Conservation (phyloP, 2,329 filamentous ascomycete genomes). For the Aspergillus tamarii region DNA sequence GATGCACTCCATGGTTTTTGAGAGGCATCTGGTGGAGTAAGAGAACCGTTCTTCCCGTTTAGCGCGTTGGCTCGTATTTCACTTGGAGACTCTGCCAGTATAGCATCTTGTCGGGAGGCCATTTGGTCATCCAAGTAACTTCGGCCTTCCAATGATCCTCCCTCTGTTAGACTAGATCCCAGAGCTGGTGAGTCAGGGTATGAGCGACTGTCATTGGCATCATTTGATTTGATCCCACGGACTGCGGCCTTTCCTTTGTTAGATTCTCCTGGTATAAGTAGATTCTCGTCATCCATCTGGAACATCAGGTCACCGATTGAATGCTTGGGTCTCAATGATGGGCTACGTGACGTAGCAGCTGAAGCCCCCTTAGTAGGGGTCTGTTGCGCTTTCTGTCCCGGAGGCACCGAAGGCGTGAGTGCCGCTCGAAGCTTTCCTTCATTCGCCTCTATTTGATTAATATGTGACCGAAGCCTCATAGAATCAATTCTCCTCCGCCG, state of each 20-base stretch:
- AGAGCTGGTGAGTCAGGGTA: constrained; percentile 30
- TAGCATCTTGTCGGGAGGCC: constrained; percentile 25
- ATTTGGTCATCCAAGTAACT: constrained; percentile 35
- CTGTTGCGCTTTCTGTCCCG: constrained; percentile 46
- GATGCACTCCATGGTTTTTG: constrained; percentile 57
- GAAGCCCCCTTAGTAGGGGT: constrained; percentile 43
- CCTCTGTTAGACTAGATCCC: constrained; percentile 30
- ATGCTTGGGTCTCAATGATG: constrained; percentile 67
- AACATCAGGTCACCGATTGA: constrained; percentile 83
- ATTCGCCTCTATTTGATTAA: constrained; percentile 67
- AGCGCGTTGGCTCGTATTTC: constrained; percentile 23
- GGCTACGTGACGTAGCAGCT: constrained; percentile 61
- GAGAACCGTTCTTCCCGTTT: constrained; percentile 29
- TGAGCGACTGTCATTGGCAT: constrained; percentile 22
- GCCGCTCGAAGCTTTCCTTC: constrained; percentile 65
- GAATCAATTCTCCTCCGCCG: constrained; percentile 71
- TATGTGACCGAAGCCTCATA: constrained; percentile 68
- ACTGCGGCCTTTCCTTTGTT: constrained; percentile 35
- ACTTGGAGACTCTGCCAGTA: constrained; percentile 30
- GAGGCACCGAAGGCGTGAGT: constrained; percentile 54
- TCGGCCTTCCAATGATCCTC: constrained; percentile 29
- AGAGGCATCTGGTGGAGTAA: constrained; percentile 31
- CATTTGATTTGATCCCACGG: constrained; percentile 23
- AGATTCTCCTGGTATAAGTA: constrained; percentile 28
- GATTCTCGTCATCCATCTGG: constrained; percentile 83